Evolutionary conservation across 331 rosid genomes (phyloP).

Genomic region (Pyrus hybrid): DNA sequence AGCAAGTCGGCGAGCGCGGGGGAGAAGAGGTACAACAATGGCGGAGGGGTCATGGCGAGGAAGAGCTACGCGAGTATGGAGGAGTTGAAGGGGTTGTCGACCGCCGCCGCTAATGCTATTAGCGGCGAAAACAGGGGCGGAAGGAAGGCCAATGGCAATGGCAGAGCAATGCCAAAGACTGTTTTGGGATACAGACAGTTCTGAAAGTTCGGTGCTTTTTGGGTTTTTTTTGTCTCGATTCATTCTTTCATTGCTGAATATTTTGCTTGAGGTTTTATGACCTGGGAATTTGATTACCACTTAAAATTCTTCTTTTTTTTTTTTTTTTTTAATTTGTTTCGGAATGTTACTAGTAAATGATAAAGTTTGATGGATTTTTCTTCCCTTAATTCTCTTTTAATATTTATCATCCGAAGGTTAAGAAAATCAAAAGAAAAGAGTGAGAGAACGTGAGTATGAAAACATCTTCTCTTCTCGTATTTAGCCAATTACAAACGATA

Average conservation of each 20-base stretch:
- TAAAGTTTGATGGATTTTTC: background rate
- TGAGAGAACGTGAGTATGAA: no score
- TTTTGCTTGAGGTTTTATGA: constrained; percentile 2
- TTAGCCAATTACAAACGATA: no score
- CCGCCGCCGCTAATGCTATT: constrained; percentile 51
- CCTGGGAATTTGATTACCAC: background rate
- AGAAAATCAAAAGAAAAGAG: no score
- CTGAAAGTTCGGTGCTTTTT: constrained; percentile 6
- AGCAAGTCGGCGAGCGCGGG: constrained; percentile 68
- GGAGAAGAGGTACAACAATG: constrained; percentile 44
- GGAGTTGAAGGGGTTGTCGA: constrained; percentile 58
- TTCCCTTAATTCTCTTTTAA: no score
- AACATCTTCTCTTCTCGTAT: no score
- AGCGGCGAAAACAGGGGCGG: constrained; percentile 58
- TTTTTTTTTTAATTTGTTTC: background rate
- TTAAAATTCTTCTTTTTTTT: background rate
- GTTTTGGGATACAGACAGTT: constrained; percentile 44
- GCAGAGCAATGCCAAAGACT: constrained; percentile 14
- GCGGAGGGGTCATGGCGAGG: constrained; percentile 47
- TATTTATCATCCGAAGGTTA: no score
- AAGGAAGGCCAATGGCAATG: constrained; percentile 14
- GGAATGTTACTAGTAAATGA: background rate
- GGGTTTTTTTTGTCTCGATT: background rate
- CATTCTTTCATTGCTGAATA: background rate
- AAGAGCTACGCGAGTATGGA: constrained; percentile 75